Percentiles rank a stretch among this genome's conserved stretches.
Evolutionary conservation across 768 basidiomycete species (phyloP).

Genomic region (Suillus fuscotomentosus): DNA sequence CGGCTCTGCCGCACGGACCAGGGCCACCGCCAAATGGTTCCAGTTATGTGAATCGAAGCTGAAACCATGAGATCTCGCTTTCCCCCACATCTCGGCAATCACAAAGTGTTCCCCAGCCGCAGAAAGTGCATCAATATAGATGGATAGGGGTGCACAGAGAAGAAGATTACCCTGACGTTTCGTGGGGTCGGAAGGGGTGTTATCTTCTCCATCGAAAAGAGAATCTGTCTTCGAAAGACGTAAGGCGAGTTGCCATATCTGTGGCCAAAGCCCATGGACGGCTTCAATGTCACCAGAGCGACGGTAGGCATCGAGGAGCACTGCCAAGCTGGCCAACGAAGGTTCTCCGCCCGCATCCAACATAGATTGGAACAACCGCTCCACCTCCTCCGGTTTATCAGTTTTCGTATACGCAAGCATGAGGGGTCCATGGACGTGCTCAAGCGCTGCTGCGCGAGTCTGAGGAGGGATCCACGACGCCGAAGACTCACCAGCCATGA

Average conservation of each 20-base stretch:
- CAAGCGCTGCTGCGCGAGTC: conserved; percentile 43
- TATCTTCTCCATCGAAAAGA: conserved; percentile 29
- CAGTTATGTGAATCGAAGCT: conserved; percentile 88
- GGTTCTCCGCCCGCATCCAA: conserved; percentile 54
- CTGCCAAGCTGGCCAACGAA: conserved; percentile 57
- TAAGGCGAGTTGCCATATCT: conserved; percentile 59
- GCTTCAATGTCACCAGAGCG: conserved; percentile 51
- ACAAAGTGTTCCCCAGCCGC: conserved; percentile 56
- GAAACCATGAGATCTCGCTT: conserved; percentile 61
- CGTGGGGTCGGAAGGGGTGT: conserved; percentile 7
- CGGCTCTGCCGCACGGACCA: conserved; percentile 79
- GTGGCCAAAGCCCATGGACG: conserved; percentile 65
- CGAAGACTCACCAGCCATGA: conserved; percentile 38
- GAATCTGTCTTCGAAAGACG: conserved; percentile 35
- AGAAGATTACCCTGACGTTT: conserved; percentile 54
- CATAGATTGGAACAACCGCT: conserved; percentile 53
- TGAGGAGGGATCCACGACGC: conserved; percentile 40
- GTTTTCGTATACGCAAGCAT: conserved; percentile 48
- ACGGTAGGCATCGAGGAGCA: conserved; percentile 74
- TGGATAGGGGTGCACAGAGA: conserved; percentile 77
- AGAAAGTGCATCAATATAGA: conserved; percentile 77
- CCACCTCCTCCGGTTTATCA: conserved; percentile 49
- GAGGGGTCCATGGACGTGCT: conserved; percentile 61
- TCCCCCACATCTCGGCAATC: conserved; percentile 67
- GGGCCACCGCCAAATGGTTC: conserved; percentile 77